Evolutionary conservation across 2,329 filamentous ascomycete genomes (phyloP).

Genomic region (Colletotrichum spinosum): DNA sequence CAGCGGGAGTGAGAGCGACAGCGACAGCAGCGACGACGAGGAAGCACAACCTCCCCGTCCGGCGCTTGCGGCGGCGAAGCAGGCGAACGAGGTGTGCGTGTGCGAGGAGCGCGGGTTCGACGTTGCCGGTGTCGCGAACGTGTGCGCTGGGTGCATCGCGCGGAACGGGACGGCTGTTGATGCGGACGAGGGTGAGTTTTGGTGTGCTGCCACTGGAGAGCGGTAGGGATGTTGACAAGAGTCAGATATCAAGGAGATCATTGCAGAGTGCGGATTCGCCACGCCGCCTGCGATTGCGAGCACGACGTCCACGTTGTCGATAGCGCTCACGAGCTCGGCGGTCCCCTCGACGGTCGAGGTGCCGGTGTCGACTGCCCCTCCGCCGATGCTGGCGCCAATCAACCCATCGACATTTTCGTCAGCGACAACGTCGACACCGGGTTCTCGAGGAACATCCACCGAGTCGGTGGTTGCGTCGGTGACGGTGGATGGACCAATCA

Average conservation of each 20-base stretch:
- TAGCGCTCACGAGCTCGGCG: too few species aligned
- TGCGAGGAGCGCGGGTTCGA: slow-evolving; percentile 26
- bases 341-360: background rate
- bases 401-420: background rate
- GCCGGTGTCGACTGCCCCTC: background rate
- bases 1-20: background rate
- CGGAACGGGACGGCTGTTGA: slow-evolving; percentile 16
- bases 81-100: slow-evolving; percentile 18
- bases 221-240: background rate
- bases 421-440: background rate
- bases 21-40: background rate
- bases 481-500: background rate
- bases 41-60: background rate
- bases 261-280: slow-evolving; percentile 28
- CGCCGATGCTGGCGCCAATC: background rate
- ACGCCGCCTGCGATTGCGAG: background rate
- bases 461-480: background rate
- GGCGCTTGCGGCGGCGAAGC: background rate
- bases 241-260: slow-evolving; percentile 27
- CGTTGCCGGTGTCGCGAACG: slow-evolving; percentile 2
- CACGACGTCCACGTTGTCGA: too few species aligned
- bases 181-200: slow-evolving; percentile 16
- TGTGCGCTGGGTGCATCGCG: slow-evolving; percentile 18
- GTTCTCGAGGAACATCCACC: background rate
- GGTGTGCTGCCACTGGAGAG: background rate